Percentiles rank a stretch among this genome's conserved stretches.
phyloP scores from a whole-genome alignment of 768 basidiomycete genomes.

The Phaffia tasmanica region DNA sequence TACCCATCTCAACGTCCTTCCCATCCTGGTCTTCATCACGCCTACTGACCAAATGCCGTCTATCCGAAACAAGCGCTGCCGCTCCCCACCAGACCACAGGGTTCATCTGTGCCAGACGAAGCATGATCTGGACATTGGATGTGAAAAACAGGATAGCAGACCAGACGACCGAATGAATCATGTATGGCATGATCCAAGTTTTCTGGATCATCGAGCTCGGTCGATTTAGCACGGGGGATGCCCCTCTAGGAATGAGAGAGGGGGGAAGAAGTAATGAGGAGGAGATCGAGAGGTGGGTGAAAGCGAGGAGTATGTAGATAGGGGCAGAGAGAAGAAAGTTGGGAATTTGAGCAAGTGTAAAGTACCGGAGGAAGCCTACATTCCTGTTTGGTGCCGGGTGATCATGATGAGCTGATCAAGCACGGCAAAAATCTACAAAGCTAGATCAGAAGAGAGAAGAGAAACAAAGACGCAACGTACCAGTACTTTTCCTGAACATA shows the following conservation, averaged over 20 bases:
- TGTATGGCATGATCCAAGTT: slow-evolving; percentile 52
- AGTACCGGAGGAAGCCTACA: slow-evolving; percentile 73
- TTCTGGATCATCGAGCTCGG: slow-evolving; percentile 39
- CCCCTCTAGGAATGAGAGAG: background rate
- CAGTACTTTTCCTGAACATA: slow-evolving; percentile 78
- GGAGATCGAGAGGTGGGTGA: slow-evolving; percentile 38
- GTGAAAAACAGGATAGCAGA: slow-evolving; percentile 58
- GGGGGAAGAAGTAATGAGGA: background rate
- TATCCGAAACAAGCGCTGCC: slow-evolving; percentile 49
- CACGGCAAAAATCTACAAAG: background rate
- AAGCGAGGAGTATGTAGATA: slow-evolving; percentile 45
- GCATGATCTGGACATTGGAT: slow-evolving; percentile 76
- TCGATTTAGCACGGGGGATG: background rate
- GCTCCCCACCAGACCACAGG: slow-evolving; percentile 80
- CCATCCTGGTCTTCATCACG: slow-evolving; percentile 32
- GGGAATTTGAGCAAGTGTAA: slow-evolving; percentile 69
- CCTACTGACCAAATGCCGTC: slow-evolving; percentile 4
- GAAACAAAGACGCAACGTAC: slow-evolving; percentile 29
- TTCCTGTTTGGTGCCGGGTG: slow-evolving; percentile 42
- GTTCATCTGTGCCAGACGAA: slow-evolving; percentile 63
- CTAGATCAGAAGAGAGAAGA: background rate
- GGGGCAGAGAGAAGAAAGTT: slow-evolving; percentile 76
- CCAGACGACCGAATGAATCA: slow-evolving; percentile 58
- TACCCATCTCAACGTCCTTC: background rate
- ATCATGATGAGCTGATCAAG: background rate